Base-by-base conservation (phyloP, 441 rosid genomes). In the Populus hybrid region DNA sequence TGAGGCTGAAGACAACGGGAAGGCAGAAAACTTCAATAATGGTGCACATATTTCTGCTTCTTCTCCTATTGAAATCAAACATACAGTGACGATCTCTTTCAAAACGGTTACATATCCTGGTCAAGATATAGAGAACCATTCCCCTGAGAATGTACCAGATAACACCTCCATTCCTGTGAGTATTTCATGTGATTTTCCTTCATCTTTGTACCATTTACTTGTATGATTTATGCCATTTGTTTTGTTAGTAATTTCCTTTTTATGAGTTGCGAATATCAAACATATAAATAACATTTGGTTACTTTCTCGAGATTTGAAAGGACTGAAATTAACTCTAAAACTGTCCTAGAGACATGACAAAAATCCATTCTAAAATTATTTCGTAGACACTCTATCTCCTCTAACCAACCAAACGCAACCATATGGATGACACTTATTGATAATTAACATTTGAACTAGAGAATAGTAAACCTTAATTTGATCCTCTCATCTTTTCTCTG, bases 41-140 rank as follows among this genome's bases (percentile, higher is more conserved):
- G 76, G 40, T 61, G 42, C 72, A 53, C 78, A 77, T 72, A 78
- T 80, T 79, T 85, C 87, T n/a, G 72, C 72, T 64, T 75, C 83
- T 75, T 86, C 88, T 75, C 45, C 78, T 64, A 82, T 53, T 72
- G 86, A 89, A 76, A 79, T 82, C 29, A 83, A 86, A 79, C 80
- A 76, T 65, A 72, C 80, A 68, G 66, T 84, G 38, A 76, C 78
- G 6, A 72, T 23, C 74, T 82, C 87, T 64, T 82, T 76, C 66
- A 87, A 86, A 81, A 78, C 80, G 31, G 78, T 82, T 70, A 83
- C 87, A 69, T 71, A 74, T 78, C 70, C 59, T 31, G 78, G 73
- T 66, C 84, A 70, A 77, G 82, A 85, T 36, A 70, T 53, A 14
- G 81, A 74, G 9, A 83, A 81, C 26, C 68, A 56, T 77, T 75